phyloP scores from a whole-genome alignment of 2,329 filamentous ascomycete species.

The Pseudogymnoascus sp. region DNA sequence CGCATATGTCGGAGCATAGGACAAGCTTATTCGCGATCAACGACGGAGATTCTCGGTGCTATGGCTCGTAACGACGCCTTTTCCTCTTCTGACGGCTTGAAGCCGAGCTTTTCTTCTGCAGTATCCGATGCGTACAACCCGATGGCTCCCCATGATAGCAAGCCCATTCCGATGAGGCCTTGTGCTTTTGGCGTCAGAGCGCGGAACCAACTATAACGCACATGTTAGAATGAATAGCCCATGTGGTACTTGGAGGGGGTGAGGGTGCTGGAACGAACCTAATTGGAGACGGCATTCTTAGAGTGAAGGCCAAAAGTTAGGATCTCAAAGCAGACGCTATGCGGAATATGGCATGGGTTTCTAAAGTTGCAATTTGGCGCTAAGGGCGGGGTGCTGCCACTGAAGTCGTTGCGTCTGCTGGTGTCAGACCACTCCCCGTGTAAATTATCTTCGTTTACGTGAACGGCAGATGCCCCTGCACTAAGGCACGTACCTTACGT shows the following conservation, averaged over 20 bases:
- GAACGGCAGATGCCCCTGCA: background rate
- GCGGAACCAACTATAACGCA: conserved; percentile 53
- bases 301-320: background rate
- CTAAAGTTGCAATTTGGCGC: background rate
- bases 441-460: conserved; percentile 6
- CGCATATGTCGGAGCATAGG: background rate
- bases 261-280: background rate
- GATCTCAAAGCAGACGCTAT: background rate
- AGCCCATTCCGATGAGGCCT: conserved; percentile 61
- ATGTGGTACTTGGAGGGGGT: background rate
- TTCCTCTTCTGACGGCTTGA: conserved; percentile 67
- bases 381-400: conserved; percentile 3
- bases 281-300: conserved; percentile 6
- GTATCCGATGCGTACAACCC: conserved; percentile 69
- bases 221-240: background rate
- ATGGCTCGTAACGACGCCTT: conserved; percentile 55
- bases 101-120: conserved; percentile 65
- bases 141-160: conserved; percentile 68
- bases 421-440: background rate
- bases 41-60: conserved; percentile 53
- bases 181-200: conserved; percentile 64
- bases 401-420: background rate
- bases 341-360: background rate
- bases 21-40: conserved; percentile 42
- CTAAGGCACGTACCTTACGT: conserved; percentile 1